Percentiles rank a stretch among this genome's conserved stretches.
phyloP scores from a whole-genome alignment of 83 land plant genomes.

The Picea abies region DNA sequence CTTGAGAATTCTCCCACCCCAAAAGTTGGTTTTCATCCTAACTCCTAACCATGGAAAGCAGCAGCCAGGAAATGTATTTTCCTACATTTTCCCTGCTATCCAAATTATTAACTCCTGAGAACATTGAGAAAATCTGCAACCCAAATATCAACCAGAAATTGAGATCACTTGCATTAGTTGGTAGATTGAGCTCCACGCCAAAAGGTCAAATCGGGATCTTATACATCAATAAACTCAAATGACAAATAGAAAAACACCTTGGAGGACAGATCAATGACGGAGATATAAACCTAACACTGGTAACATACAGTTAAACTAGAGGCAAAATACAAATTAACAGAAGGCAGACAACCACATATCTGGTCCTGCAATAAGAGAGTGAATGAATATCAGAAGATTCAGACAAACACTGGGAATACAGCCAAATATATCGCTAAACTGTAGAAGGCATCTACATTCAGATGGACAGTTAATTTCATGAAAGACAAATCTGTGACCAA shows the following conservation, averaged over 20 bases:
- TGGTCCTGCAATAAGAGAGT: too few relatives aligned
- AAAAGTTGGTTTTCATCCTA: not conserved
- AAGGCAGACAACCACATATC: too few relatives aligned
- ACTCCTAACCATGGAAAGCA: not conserved
- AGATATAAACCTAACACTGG: not conserved
- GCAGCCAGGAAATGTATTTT: not conserved
- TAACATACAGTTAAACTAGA: not conserved
- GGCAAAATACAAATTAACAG: not conserved
- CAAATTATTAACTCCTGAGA: not conserved
- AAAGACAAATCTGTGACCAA: too few relatives aligned
- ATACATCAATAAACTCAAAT: not conserved
- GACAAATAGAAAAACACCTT: not conserved
- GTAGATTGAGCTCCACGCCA: not conserved
- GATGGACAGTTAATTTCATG: too few relatives aligned
- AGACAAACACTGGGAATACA: not conserved
- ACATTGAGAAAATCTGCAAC: not conserved
- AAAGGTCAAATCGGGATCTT: not conserved
- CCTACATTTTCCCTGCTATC: not conserved
- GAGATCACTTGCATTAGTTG: not conserved
- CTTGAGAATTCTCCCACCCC: not conserved
- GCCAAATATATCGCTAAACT: not conserved
- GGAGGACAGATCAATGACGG: not conserved
- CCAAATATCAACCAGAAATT: not conserved
- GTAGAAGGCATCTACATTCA: not conserved
- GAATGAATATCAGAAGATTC: not conserved